phyloP scores from a whole-genome alignment of 2,329 filamentous ascomycete genomes.

The Magnaporthiopsis rhizophila region DNA sequence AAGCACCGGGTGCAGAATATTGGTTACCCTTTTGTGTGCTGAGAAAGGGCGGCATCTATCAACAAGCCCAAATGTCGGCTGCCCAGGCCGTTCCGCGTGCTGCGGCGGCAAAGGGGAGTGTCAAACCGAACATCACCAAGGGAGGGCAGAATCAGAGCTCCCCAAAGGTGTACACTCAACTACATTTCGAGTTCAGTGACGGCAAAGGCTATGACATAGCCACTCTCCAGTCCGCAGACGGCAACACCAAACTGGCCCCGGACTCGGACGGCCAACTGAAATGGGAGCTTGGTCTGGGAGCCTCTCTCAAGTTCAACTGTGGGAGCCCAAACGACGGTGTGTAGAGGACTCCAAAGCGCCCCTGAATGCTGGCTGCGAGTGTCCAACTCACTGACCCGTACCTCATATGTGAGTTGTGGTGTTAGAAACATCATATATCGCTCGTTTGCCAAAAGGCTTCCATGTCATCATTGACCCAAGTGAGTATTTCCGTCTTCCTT shows the following conservation, averaged over 20 bases:
- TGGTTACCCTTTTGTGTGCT: background rate
- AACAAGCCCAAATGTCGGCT: background rate
- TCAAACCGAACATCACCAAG: background rate
- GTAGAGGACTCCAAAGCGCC: background rate
- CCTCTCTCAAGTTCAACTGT: slow-evolving; percentile 5
- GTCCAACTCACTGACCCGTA: background rate
- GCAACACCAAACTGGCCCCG: slow-evolving; percentile 2
- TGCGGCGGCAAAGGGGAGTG: background rate
- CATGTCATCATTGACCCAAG: slow-evolving; percentile 14
- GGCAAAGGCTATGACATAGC: slow-evolving; percentile 4
- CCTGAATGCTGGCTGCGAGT: background rate
- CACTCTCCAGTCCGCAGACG: slow-evolving; percentile 1
- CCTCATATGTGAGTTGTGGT: background rate
- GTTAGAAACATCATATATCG: slow-evolving; percentile 13
- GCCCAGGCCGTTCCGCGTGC: background rate
- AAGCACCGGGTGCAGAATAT: background rate
- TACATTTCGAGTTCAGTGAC: slow-evolving; percentile 7
- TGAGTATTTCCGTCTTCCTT: slow-evolving; percentile 7
- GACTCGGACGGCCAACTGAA: slow-evolving; percentile 3
- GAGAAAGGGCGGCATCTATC: background rate
- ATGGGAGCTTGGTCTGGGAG: slow-evolving; percentile 5
- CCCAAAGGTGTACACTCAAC: slow-evolving; percentile 3
- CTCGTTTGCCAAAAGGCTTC: slow-evolving; percentile 15
- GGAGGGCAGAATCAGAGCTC: background rate
- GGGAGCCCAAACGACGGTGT: background rate